Evolutionary conservation across 2,329 filamentous ascomycete genomes (phyloP).

Genomic region (Hymenoscyphus repandus): DNA sequence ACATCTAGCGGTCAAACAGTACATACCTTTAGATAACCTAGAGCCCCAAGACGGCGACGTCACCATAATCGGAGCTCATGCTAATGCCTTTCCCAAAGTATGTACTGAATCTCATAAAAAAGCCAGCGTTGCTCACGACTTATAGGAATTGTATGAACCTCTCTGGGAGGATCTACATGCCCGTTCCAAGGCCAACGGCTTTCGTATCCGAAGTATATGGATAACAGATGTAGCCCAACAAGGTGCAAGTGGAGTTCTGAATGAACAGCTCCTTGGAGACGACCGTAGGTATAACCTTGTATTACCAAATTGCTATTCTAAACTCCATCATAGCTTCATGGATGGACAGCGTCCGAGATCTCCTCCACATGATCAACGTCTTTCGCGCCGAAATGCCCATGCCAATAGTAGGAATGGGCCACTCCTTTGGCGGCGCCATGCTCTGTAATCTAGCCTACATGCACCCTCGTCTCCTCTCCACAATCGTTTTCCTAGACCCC

Average conservation of each 20-base stretch:
- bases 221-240: slow-evolving; percentile 87
- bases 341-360: slow-evolving; percentile 80
- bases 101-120: no score
- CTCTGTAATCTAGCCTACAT: slow-evolving; percentile 67
- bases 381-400: slow-evolving; percentile 73
- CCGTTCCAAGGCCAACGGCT: slow-evolving; percentile 49
- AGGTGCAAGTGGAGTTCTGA: slow-evolving; percentile 72
- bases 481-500: slow-evolving; percentile 77
- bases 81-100: slow-evolving; percentile 90
- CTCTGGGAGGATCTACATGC: slow-evolving; percentile 78
- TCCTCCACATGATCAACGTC: slow-evolving; percentile 77
- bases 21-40: slow-evolving; percentile 68
- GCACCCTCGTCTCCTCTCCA: slow-evolving; percentile 74
- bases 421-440: slow-evolving; percentile 80
- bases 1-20: slow-evolving; percentile 77
- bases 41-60: slow-evolving; percentile 68
- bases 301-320: not conserved
- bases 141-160: slow-evolving; percentile 83
- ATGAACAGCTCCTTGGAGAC: slow-evolving; percentile 71
- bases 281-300: slow-evolving; percentile 58
- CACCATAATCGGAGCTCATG: slow-evolving; percentile 81
- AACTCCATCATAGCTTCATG: slow-evolving; percentile 59
- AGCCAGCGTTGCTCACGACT: not conserved
- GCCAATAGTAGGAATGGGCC: slow-evolving; percentile 78
- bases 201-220: slow-evolving; percentile 78